Base-by-base conservation (phyloP, 805 yeast species). In the Lachancea waltii region DNA sequence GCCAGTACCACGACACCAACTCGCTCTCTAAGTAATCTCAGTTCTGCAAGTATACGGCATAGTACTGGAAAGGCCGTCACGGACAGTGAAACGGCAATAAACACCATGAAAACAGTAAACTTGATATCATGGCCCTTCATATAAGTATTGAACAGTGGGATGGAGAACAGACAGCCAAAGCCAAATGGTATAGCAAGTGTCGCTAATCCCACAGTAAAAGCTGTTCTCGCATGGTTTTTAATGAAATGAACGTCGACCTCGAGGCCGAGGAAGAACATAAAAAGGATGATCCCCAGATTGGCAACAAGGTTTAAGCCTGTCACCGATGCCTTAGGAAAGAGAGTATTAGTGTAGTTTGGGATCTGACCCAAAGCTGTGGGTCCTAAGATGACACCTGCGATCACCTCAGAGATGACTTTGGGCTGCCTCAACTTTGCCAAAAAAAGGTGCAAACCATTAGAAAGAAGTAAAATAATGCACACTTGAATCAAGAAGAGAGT, bases 31-130 rank as follows among this genome's bases (percentile, higher is more conserved):
- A 81, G 70, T 43, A 84, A 65, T 46, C 83, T 70, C 45, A 84
- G 66, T 53, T 83, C 90, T 4, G 86, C 78, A 46, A 84, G 62
- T 19, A 84, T 84, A 54, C 94, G 75, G 1, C 85, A 90, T 44
- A 84, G 62, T 2, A 84, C 95, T 0, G 95, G 95, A 58, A 84
- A 79, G 1, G 95, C 95, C 3, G 95, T 84, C 47, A 84, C 81
- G 45, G 90, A 77, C 69, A 83, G 70, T 2, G 95, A 90, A 9
- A 81, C 86, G 2, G 90, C 89, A 35, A 84, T 78, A 49, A 84
- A 84, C 8, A 83, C 83, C 81, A 80, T 77, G 49, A 70, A 84
- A 0, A 86, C 81, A 10, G 89, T 78, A 53, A 82, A 83, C 38
- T 76, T 66, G 24, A 78, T 66, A 2, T 36, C 41, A 29, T 52